Base-by-base conservation (phyloP, 176 grass and related monocot genomes). In the Triticum urartu region DNA sequence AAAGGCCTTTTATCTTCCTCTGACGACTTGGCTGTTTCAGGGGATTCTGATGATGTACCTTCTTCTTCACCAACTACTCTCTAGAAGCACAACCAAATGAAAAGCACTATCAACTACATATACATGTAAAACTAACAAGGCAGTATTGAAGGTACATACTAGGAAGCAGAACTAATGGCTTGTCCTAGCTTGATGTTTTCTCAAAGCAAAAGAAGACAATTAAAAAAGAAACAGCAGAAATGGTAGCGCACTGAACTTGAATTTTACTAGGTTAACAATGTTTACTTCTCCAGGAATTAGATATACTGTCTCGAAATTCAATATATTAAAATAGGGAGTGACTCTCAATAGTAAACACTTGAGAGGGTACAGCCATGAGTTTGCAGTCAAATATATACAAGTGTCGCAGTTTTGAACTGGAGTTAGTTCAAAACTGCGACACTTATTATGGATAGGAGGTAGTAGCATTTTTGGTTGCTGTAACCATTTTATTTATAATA, bases 1-100 rank as follows among this genome's bases (percentile, higher is more conserved):
- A 94, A 91, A 88, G 87, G 88, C 54, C 86, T 91, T 91, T 98
- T 94, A 54, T 90, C 88, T 81, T 95, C 76, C 25, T 87, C 86
- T 24, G 86, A 12, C 82, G 90, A 75, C 72, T 91, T 83, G 28
- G 70, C 76, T 79, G 79, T 92, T 79, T 88, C 79, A 68, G 92
- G 65, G 36, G 87, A 85, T 84, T 87, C 81, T 74, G 88, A 84
- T 38, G 86, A 25, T 59, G 89, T 73, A 79, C 20, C 87, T 83
- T 92, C 83, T 74, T 87, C 86, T 83, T 86, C 90, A 63, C 87
- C 90, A 92, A 70, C 69, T 30, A 94, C 58, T 89, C 84, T 95
- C 97, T 98, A 89, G 59, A 91, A 76, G 73, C 63, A 84, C 62
- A 77, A 85, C 17, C 17, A 85, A n/a, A 80, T 20, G 32, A 80